Conservation (phyloP, 1,284 basidiomycete species). For the Hemileia vastatrix region DNA sequence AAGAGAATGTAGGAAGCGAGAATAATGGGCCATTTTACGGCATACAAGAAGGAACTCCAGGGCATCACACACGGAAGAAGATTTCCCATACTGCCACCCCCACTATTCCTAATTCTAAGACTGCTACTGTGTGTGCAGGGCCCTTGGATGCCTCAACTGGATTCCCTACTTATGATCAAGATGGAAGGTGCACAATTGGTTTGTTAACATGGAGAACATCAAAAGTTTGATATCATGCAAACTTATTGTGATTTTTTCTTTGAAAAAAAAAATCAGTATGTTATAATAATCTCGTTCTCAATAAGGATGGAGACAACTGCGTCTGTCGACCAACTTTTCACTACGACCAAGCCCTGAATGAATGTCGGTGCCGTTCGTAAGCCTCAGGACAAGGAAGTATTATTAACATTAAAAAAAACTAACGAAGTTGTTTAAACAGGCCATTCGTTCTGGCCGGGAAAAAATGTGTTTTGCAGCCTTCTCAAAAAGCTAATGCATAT, state of each 20-base stretch:
- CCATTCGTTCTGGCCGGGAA: conserved; percentile 5
- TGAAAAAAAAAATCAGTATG: not conserved
- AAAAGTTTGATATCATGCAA: not conserved
- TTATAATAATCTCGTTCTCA: conserved; percentile 16
- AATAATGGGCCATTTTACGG: too few species aligned
- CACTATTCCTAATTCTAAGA: too few species aligned
- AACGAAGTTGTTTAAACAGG: not conserved
- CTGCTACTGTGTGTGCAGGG: conserved; percentile 2
- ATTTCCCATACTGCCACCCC: too few species aligned
- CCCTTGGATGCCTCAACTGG: conserved; percentile 7
- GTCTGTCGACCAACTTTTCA: conserved; percentile 15
- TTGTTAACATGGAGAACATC: not conserved
- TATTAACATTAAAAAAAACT: not conserved
- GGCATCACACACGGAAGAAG: too few species aligned
- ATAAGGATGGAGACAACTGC: conserved; percentile 6
- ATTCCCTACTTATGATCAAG: not conserved
- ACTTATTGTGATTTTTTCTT: not conserved
- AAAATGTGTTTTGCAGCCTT: conserved; percentile 19
- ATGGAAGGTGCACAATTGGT: conserved; percentile 17
- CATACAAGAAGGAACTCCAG: too few species aligned
- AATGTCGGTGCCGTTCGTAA: conserved; percentile 14
- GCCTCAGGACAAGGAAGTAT: not conserved
- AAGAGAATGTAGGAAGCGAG: too few species aligned
- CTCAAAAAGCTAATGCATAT: conserved; percentile 1
- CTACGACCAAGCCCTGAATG: not conserved